A percentile compares a stretch with the other conserved stretches of the same genome.
These are phyloP conservation scores for Suillus luteus DNA, from an alignment of 768 basidiomycete genomes.

Conservation along the genomic window DNA sequence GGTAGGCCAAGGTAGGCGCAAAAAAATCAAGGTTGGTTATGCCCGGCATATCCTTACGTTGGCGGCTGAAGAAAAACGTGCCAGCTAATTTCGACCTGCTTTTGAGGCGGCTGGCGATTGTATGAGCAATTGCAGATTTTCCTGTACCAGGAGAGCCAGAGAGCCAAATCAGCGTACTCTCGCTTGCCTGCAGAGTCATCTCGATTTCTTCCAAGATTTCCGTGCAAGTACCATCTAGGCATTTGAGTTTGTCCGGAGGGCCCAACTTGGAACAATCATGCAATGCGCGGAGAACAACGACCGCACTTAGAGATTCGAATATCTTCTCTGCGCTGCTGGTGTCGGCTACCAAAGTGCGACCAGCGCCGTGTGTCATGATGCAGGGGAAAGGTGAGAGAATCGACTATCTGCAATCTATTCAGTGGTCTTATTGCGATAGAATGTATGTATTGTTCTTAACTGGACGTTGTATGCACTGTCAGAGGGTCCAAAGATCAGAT, in stretches of 20 bases:
- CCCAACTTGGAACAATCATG: neutral
- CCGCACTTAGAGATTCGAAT: neutral
- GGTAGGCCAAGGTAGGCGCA: conserved; percentile 2
- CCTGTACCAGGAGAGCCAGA: conserved; percentile 6
- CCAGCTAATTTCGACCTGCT: neutral
- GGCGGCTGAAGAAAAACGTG: neutral
- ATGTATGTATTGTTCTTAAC: neutral
- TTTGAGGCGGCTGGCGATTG: neutral
- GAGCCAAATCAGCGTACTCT: neutral
- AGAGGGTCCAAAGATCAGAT: no score
- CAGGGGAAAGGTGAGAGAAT: neutral
- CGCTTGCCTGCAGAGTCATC: neutral
- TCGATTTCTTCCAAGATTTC: neutral
- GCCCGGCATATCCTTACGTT: neutral
- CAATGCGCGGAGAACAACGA: neutral
- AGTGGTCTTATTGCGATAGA: neutral
- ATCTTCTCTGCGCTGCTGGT: neutral
- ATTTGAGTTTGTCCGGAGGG: neutral
- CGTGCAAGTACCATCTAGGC: neutral
- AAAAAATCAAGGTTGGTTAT: neutral
- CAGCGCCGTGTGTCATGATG: neutral
- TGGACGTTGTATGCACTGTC: neutral
- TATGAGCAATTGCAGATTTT: conserved; percentile 4
- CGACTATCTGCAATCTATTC: neutral
- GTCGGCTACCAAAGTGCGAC: neutral